Conservation (phyloP, 257 asterid genomes). For the Gardenia jasminoides region DNA sequence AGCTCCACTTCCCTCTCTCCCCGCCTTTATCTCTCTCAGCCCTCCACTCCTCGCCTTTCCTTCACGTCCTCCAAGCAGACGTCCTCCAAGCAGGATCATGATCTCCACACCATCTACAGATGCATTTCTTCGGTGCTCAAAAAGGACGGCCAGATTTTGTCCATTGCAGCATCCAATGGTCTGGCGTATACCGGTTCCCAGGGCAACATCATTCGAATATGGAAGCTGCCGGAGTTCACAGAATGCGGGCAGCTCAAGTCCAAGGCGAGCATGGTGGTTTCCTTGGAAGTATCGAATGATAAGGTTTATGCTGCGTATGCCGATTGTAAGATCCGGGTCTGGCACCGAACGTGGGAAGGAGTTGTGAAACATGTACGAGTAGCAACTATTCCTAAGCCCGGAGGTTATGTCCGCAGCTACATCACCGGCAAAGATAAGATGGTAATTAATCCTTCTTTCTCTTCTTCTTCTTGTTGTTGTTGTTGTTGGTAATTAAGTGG, state of each 20-base stretch:
- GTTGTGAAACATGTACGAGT: conserved; percentile 61
- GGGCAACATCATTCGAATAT: conserved; percentile 55
- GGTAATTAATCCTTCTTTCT: conserved; percentile 44
- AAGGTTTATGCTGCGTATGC: conserved; percentile 82
- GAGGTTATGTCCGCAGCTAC: conserved; percentile 69
- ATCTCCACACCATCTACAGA: conserved; percentile 43
- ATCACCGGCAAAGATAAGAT: conserved; percentile 72
- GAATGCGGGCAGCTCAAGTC: conserved; percentile 91
- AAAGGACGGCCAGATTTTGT: conserved; percentile 83
- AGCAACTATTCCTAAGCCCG: conserved; percentile 69
- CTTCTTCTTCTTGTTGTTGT: not conserved
- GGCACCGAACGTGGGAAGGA: conserved; percentile 94
- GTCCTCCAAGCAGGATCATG: conserved; percentile 28
- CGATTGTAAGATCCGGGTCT: conserved; percentile 76
- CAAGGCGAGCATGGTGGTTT: conserved; percentile 58
- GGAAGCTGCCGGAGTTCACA: conserved; percentile 92
- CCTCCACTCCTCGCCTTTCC: conserved; percentile 56
- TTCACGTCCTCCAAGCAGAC: conserved; percentile 36
- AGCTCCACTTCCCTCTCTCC: conserved; percentile 34
- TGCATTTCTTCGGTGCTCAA: conserved; percentile 87
- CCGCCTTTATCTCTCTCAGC: conserved; percentile 46
- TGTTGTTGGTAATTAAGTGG: not conserved
- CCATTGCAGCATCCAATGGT: conserved; percentile 61
- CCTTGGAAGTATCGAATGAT: conserved; percentile 62
- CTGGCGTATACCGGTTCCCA: conserved; percentile 77